A percentile compares a stretch with the other conserved stretches of the same genome.
These are phyloP conservation scores for Limnanthes douglasii DNA, from an alignment of 345 rosid genomes.

Conservation along the genomic window DNA sequence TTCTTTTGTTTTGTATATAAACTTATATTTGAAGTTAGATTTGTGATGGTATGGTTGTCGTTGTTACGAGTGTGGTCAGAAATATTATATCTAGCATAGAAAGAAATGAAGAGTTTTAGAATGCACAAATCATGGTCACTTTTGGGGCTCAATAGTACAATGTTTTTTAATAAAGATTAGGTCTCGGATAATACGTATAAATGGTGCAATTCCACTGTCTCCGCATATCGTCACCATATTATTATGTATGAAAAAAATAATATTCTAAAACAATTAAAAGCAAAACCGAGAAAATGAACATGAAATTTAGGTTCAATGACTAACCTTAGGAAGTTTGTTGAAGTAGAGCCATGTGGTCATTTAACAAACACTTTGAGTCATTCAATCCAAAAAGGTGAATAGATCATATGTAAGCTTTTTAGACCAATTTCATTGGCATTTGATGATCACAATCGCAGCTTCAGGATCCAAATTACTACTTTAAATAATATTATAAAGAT, in stretches of 20 bases:
- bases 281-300: too few species aligned
- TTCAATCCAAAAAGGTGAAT: conserved; percentile 47
- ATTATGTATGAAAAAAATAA: conserved; percentile 23
- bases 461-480: conserved; percentile 57
- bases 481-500: conserved; percentile 68
- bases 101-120: conserved; percentile 41
- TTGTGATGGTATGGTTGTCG: conserved; percentile 11
- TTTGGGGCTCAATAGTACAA: conserved; percentile 19
- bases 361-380: too few species aligned
- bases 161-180: conserved; percentile 17
- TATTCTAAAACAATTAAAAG: too few species aligned
- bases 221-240: conserved; percentile 61
- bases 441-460: conserved; percentile 45
- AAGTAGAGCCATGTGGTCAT: too few species aligned
- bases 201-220: conserved; percentile 74
- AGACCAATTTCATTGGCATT: conserved; percentile 78
- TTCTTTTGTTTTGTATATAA: conserved; percentile 49
- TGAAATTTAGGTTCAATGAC: too few species aligned
- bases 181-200: conserved; percentile 53
- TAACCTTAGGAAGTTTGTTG: too few species aligned
- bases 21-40: conserved; percentile 38
- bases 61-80: conserved; percentile 19
- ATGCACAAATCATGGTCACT: conserved; percentile 29
- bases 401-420: conserved; percentile 30
- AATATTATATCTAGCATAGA: conserved; percentile 53